A percentile compares a stretch with the other conserved stretches of the same genome.
phyloP scores from a whole-genome alignment of 2,329 filamentous ascomycete species.

The Dendryphion nanum region DNA sequence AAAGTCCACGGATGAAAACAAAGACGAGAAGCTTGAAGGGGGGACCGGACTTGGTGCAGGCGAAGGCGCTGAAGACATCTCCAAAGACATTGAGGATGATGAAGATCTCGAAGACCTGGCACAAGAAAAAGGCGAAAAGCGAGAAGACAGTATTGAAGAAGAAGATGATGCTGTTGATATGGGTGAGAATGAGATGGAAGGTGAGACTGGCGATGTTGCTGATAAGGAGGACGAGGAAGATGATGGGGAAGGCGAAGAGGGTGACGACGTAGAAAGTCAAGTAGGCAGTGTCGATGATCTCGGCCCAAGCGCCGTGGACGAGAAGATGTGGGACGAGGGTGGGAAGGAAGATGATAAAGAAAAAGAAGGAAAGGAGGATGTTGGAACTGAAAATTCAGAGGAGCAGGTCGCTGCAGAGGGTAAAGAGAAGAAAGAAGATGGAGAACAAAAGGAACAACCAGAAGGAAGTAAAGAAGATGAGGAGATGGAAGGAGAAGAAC shows the following conservation, averaged over 20 bases:
- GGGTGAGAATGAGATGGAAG: constrained; percentile 89
- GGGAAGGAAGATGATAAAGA: constrained; percentile 80
- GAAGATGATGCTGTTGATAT: constrained; percentile 87
- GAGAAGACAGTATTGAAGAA: constrained; percentile 67
- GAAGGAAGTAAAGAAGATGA: constrained; percentile 52
- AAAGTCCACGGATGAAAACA: constrained; percentile 64
- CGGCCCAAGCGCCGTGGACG: constrained; percentile 86
- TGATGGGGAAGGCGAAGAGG: constrained; percentile 52
- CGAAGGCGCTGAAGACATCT: constrained; percentile 94
- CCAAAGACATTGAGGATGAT: constrained; percentile 91
- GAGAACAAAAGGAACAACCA: constrained; percentile 57
- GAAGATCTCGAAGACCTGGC: constrained; percentile 91
- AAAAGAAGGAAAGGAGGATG: constrained; percentile 63
- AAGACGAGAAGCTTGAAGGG: constrained; percentile 77
- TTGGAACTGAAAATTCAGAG: constrained; percentile 50
- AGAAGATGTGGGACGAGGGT: constrained; percentile 97
- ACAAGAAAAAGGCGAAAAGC: constrained; percentile 68
- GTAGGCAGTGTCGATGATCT: constrained; percentile 87
- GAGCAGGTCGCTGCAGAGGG: constrained; percentile 49
- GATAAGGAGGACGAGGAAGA: constrained; percentile 59
- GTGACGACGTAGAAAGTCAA: constrained; percentile 76
- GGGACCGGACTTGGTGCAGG: constrained; percentile 95
- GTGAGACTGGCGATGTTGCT: constrained; percentile 66
- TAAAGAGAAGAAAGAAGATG: constrained; percentile 42
- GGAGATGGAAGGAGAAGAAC: constrained; percentile 57